Conservation (phyloP, 192 early-diverging fungal species). For the Backusella parvicylindrica region DNA sequence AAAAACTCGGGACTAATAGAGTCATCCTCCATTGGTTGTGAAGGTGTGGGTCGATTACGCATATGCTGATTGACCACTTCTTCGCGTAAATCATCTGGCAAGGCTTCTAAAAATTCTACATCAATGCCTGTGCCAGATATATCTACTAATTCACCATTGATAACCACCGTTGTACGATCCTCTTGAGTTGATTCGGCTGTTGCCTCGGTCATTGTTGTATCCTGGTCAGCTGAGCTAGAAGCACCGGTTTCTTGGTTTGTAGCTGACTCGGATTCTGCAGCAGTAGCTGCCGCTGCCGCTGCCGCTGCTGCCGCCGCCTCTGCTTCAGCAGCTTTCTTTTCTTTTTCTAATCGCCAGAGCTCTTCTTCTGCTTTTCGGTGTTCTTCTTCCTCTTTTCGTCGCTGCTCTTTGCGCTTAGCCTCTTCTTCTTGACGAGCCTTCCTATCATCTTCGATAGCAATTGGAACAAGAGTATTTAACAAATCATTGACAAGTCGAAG, state of each 20-base stretch:
- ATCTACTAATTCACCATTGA: conserved; percentile 81
- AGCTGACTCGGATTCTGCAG: neutral
- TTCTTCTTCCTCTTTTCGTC: conserved; percentile 57
- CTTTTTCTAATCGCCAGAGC: conserved; percentile 36
- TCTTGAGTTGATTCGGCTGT: conserved; percentile 15
- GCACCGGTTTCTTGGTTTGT: neutral
- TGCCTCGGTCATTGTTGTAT: conserved; percentile 6
- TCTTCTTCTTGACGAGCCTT: conserved; percentile 54
- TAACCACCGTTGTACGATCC: conserved; percentile 57
- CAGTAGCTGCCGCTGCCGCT: conserved; percentile 18
- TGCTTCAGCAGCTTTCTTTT: conserved; percentile 21
- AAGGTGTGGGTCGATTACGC: conserved; percentile 33
- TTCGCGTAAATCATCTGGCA: conserved; percentile 90
- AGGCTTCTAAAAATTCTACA: conserved; percentile 85
- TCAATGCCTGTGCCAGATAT: conserved; percentile 96
- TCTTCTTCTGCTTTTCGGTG: conserved; percentile 42
- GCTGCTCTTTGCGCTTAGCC: conserved; percentile 40
- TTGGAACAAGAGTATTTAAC: conserved; percentile 70
- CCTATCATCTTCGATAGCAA: conserved; percentile 67
- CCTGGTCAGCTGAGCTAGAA: neutral
- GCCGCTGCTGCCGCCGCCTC: conserved; percentile 45
- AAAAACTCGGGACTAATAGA: conserved; percentile 82
- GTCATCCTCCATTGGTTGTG: conserved; percentile 26
- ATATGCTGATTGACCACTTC: conserved; percentile 88
- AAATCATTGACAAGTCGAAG: conserved; percentile 56